Conservation (phyloP, 495 filamentous ascomycete species). For the Beverwykella pulmonaria region DNA sequence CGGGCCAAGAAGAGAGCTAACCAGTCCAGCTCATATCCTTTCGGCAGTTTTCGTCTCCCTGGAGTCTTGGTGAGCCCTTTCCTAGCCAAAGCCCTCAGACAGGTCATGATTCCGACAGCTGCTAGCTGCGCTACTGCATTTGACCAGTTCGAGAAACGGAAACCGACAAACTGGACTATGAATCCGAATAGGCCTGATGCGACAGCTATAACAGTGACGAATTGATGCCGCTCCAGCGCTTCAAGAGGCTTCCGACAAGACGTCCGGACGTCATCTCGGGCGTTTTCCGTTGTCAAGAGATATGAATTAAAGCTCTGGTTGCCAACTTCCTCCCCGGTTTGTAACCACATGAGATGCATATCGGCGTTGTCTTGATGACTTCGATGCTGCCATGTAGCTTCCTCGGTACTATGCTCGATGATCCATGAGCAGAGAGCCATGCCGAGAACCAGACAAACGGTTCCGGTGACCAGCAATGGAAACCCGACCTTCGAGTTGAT, state of each 20-base stretch:
- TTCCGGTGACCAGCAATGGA: slow-evolving; percentile 2
- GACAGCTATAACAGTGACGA: background rate
- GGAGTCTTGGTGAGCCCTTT: slow-evolving; percentile 15
- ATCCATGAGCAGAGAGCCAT: slow-evolving; percentile 13
- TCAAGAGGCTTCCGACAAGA: background rate
- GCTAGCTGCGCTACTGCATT: slow-evolving; percentile 34
- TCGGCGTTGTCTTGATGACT: background rate
- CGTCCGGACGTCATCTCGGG: background rate
- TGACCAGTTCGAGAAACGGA: slow-evolving; percentile 35
- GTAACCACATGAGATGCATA: background rate
- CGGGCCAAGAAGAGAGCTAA: too few relatives aligned
- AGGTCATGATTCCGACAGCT: slow-evolving; percentile 32
- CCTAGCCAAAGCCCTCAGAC: slow-evolving; percentile 26
- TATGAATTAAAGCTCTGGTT: slow-evolving; percentile 1
- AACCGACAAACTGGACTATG: slow-evolving; percentile 39
- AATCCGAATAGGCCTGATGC: slow-evolving; percentile 31
- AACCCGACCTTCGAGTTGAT: background rate
- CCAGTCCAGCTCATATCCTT: slow-evolving; percentile 39
- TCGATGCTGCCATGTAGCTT: background rate
- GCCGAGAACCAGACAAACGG: background rate
- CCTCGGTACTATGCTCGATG: slow-evolving; percentile 14
- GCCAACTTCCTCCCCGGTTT: background rate
- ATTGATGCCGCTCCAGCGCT: too few relatives aligned
- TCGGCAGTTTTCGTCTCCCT: background rate
- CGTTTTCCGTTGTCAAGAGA: slow-evolving; percentile 10